phyloP scores from a whole-genome alignment of 164 flowering plant species.

The Vitis rotundifolia region DNA sequence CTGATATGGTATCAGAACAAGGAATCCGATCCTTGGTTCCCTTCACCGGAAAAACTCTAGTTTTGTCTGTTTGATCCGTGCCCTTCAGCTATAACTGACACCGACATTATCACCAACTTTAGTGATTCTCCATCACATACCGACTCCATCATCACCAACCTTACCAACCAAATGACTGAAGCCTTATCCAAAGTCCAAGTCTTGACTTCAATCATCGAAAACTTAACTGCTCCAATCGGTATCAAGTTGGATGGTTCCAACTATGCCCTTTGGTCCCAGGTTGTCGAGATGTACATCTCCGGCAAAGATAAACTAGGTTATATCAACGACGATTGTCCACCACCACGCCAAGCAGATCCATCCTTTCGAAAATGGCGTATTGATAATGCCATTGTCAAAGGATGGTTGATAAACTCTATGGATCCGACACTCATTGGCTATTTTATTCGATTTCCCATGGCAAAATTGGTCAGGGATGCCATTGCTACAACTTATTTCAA shows the following conservation, averaged over 20 bases:
- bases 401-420: neutral
- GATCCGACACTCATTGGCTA: neutral
- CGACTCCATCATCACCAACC: too few relatives aligned
- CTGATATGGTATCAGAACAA: too few relatives aligned
- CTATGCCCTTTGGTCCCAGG: slow-evolving; percentile 14
- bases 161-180: too few relatives aligned
- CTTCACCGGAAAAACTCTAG: too few relatives aligned
- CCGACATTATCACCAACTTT: too few relatives aligned
- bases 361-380: neutral
- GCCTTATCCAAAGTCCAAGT: too few relatives aligned
- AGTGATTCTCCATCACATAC: too few relatives aligned
- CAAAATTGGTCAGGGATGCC: neutral
- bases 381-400: slow-evolving; percentile 7
- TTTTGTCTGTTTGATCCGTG: too few relatives aligned
- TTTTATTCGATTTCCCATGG: neutral
- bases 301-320: too few relatives aligned
- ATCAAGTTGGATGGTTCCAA: slow-evolving; percentile 19
- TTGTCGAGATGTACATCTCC: slow-evolving; percentile 1
- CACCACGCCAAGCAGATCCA: neutral
- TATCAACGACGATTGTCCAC: slow-evolving; percentile 4
- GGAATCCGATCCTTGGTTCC: too few relatives aligned
- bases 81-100: too few relatives aligned
- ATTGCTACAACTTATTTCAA: slow-evolving; percentile 7
- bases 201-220: too few relatives aligned
- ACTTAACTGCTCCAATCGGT: neutral